Evolutionary conservation across 2,329 filamentous ascomycete genomes (phyloP), one percentile per base, ranked within the genome.

Genomic region (Neofusicoccum umdonicola): DNA sequence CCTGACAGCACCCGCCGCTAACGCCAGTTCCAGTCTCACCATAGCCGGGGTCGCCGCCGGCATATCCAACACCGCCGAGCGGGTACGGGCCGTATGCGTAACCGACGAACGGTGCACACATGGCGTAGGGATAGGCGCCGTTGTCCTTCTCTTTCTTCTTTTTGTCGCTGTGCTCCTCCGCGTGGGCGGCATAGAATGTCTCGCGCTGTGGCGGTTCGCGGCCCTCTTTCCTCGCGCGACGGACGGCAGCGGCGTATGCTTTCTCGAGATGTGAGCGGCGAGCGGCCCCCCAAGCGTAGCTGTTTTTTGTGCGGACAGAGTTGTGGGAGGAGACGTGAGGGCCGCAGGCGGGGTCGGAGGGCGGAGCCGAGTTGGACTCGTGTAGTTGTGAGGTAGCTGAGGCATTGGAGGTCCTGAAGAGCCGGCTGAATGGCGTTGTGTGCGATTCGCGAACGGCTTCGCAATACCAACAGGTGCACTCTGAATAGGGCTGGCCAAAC

Each of bases 391-490:
- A 86, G 77, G 58, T 76, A 67, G 64, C 81, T 72, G 77, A 68
- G 66, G 72, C 71, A 22, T 71, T 79, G 0, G 80, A 82, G 6
- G 80, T 69, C 5, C 80, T 79, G 15, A 88, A 77, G 1, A 81
- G 69, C 17, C 77, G 78, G 3, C 78, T 79, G 2, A 84, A 68
- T 1, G 78, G 73, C 11, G 80, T 82, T 2, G 85, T 80, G 69
- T 87, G 82, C 2, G 83, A 78, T 48, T 85, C 80, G 39, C 89
- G 86, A 62, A 88, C 83, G 4, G 87, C 84, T 76, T 95, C 91
- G 76, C 92, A 96, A 74, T 93, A 92, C 90, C 90, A 93, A 75
- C 91, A 93, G 0, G 87, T 90, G 70, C 91, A 94, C 74, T 90
- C 88, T 1, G 85, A 88, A 73, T 93, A 96, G 4, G 91, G 84